A percentile compares a stretch with the other conserved stretches of the same genome.
These are phyloP conservation scores for Porphyrellus cyaneotinctus DNA, from an alignment of 768 basidiomycete genomes.

Conservation along the genomic window DNA sequence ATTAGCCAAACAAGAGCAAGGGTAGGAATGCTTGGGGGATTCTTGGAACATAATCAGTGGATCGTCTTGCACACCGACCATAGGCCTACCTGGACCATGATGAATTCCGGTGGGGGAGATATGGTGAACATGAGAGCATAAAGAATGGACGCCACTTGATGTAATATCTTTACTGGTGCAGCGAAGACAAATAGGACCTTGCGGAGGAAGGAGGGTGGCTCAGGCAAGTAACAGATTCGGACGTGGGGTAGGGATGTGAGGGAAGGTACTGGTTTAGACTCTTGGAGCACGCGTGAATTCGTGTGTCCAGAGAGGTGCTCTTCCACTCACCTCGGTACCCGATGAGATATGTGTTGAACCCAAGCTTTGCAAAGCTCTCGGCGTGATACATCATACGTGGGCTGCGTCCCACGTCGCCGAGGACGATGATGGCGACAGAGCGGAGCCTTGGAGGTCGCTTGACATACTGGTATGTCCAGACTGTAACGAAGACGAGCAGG, in stretches of 20 bases:
- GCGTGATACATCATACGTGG: conserved; percentile 99
- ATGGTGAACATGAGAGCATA: conserved; percentile 57
- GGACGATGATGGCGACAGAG: conserved; percentile 83
- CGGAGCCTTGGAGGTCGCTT: conserved; percentile 39
- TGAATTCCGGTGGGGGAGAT: conserved; percentile 68
- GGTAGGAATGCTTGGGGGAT: conserved; percentile 95
- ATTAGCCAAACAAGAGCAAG: conserved; percentile 81
- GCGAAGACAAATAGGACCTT: conserved; percentile 62
- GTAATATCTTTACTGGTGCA: conserved; percentile 76
- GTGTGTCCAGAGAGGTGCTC: not conserved
- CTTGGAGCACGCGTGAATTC: conserved; percentile 35
- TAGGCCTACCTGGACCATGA: conserved; percentile 78
- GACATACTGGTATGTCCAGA: conserved; percentile 16
- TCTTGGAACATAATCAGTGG: conserved; percentile 45
- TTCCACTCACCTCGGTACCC: conserved; percentile 72
- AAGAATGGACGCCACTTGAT: conserved; percentile 65
- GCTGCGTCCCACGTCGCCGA: conserved; percentile 94
- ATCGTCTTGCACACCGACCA: not conserved
- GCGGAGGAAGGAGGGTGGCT: conserved; percentile 53
- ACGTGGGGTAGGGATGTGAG: conserved; percentile 64
- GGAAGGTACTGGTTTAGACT: conserved; percentile 71
- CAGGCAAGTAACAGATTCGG: conserved; percentile 61
- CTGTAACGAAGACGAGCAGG: conserved; percentile 12
- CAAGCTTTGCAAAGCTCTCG: conserved; percentile 79
- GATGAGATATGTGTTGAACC: conserved; percentile 74